These are phyloP conservation scores for Phytophthora colocasiae DNA, from an alignment of 352 stramenopile genomes.

Conservation along the genomic window DNA sequence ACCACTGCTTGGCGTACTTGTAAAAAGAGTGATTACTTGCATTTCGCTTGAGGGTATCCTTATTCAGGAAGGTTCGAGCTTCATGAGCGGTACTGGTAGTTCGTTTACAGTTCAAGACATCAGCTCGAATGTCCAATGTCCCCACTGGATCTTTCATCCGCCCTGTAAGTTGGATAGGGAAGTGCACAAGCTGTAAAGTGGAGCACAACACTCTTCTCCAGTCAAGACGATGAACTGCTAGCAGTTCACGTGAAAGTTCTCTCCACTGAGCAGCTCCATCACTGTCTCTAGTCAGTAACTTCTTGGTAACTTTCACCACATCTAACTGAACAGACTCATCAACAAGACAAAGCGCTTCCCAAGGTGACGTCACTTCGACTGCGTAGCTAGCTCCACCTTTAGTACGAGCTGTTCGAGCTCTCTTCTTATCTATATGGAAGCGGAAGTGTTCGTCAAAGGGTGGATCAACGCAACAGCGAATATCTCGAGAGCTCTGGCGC, in stretches of 20 bases:
- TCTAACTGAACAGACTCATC: slow-evolving; percentile 69
- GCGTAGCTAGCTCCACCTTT: slow-evolving; percentile 45
- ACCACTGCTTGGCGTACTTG: slow-evolving; percentile 87
- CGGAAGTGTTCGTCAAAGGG: slow-evolving; percentile 77
- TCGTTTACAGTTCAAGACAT: slow-evolving; percentile 69
- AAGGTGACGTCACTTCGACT: slow-evolving; percentile 66
- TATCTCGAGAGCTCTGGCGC: slow-evolving; percentile 49
- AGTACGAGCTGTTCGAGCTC: slow-evolving; percentile 24
- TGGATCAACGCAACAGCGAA: slow-evolving; percentile 64
- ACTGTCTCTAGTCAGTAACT: slow-evolving; percentile 35
- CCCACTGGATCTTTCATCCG: slow-evolving; percentile 77
- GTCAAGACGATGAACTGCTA: slow-evolving; percentile 75
- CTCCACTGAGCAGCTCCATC: slow-evolving; percentile 37
- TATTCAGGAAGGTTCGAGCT: slow-evolving; percentile 54
- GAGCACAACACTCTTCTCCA: slow-evolving; percentile 84
- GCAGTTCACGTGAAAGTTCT: slow-evolving; percentile 60
- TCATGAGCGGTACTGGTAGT: slow-evolving; percentile 54
- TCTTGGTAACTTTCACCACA: slow-evolving; percentile 69
- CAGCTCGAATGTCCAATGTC: slow-evolving; percentile 70
- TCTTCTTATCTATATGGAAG: slow-evolving; percentile 54
- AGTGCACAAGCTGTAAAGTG: slow-evolving; percentile 69
- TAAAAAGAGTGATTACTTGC: slow-evolving; percentile 73
- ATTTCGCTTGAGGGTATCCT: slow-evolving; percentile 62
- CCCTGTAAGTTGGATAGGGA: slow-evolving; percentile 68
- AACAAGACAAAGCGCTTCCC: slow-evolving; percentile 72